Percentiles rank a stretch among this genome's conserved stretches.
phyloP scores from a whole-genome alignment of 805 yeast species.

The Nakazawaea ishiwadae region DNA sequence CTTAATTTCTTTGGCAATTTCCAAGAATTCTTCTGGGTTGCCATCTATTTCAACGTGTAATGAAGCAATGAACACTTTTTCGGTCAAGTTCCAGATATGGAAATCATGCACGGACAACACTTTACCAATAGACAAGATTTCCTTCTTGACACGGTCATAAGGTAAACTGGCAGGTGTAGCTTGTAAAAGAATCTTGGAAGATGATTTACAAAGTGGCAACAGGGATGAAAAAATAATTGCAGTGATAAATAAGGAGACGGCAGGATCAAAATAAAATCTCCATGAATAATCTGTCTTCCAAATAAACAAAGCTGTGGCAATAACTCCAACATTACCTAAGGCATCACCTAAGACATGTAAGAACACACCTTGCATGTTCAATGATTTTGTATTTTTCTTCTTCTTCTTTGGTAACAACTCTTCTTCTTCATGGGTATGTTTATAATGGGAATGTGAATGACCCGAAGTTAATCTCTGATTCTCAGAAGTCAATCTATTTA shows the following conservation, averaged over 20 bases:
- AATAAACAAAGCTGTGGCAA: conserved; percentile 80
- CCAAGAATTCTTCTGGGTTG: conserved; percentile 60
- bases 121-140: conserved; percentile 63
- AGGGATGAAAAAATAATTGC: conserved; percentile 87
- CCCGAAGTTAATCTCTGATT: conserved; percentile 9
- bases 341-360: conserved; percentile 96
- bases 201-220: conserved; percentile 78
- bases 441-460: conserved; percentile 16
- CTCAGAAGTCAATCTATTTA: conserved; percentile 11
- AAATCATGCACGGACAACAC: conserved; percentile 89
- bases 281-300: conserved; percentile 92
- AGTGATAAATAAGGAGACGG: conserved; percentile 81
- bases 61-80: conserved; percentile 80
- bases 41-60: conserved; percentile 75
- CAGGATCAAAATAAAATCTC: conserved; percentile 84
- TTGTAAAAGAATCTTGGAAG: conserved; percentile 84
- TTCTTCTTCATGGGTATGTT: conserved; percentile 15
- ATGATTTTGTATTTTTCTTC: conserved; percentile 44
- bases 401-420: conserved; percentile 7
- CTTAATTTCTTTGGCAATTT: conserved; percentile 72
- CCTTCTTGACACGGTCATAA: conserved; percentile 66
- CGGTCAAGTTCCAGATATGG: conserved; percentile 95
- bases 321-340: conserved; percentile 91
- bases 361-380: conserved; percentile 97
- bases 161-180: conserved; percentile 87